Evolutionary conservation across 371 early-diverging fungal species (phyloP).

Genomic region (Rhizopus arrhizus): DNA sequence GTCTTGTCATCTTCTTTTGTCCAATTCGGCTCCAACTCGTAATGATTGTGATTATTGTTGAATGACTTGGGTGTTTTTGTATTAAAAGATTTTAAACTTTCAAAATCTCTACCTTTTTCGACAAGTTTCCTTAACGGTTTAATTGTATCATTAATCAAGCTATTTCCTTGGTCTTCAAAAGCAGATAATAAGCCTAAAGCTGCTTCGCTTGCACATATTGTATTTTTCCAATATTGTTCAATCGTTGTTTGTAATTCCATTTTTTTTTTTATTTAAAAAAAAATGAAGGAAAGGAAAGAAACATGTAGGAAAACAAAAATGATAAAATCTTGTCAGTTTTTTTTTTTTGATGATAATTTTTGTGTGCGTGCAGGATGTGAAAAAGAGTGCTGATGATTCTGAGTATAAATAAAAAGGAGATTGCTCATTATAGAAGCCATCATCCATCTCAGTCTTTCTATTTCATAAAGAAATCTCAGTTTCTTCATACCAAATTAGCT

Average conservation of each 20-base stretch:
- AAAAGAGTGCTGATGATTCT: no score
- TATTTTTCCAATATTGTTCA: constrained; percentile 27
- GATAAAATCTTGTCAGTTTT: not conserved
- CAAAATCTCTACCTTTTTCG: constrained; percentile 22
- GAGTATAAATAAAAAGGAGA: no score
- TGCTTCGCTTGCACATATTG: constrained; percentile 25
- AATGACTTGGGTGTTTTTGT: not conserved
- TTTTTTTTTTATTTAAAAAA: not conserved
- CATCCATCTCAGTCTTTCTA: no score
- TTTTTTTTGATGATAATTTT: not conserved
- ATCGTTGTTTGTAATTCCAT: constrained; percentile 2
- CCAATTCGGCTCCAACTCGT: constrained; percentile 35
- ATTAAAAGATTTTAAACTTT: constrained; percentile 11
- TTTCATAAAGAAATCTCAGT: no score
- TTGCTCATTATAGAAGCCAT: no score
- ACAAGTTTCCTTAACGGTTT: constrained; percentile 27
- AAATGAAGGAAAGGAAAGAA: no score
- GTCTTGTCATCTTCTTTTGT: constrained; percentile 9
- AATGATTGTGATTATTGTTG: not conserved
- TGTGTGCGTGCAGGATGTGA: no score
- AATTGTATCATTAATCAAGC: constrained; percentile 14
- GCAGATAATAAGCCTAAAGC: constrained; percentile 22
- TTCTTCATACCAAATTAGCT: no score
- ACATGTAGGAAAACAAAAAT: not conserved
- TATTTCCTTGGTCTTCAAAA: constrained; percentile 25